These are phyloP conservation scores for Fusarium chaquense DNA, from an alignment of 2,329 filamentous ascomycete species.

Conservation along the genomic window DNA sequence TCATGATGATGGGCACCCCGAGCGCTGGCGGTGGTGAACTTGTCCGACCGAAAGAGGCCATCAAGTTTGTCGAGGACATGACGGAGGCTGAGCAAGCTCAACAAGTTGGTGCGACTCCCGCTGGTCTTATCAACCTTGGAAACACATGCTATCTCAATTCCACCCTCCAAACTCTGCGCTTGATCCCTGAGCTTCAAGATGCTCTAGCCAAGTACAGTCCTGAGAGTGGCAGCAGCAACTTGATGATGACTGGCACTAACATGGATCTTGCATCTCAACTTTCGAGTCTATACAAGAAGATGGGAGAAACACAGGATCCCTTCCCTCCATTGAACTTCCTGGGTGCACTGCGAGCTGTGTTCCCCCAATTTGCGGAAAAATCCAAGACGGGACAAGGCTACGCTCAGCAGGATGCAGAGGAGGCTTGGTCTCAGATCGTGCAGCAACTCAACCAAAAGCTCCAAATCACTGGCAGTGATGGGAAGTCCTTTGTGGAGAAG, in stretches of 20 bases:
- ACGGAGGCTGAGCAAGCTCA: constrained; percentile 90
- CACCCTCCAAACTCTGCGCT: constrained; percentile 88
- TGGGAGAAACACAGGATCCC: constrained; percentile 90
- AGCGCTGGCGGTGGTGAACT: constrained; percentile 72
- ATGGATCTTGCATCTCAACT: constrained; percentile 82
- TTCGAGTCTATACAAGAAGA: constrained; percentile 85
- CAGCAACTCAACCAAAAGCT: constrained; percentile 84
- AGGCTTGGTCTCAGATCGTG: constrained; percentile 97
- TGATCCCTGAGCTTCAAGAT: constrained; percentile 90
- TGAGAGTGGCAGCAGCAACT: constrained; percentile 57
- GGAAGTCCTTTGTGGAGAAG: constrained; percentile 84
- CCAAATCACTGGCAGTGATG: constrained; percentile 68
- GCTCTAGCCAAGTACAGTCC: constrained; percentile 72
- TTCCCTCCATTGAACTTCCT: constrained; percentile 87
- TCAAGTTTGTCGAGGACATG: constrained; percentile 98
- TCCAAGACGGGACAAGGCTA: constrained; percentile 85
- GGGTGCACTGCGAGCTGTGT: constrained; percentile 79
- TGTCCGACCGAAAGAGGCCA: constrained; percentile 79
- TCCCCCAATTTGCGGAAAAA: constrained; percentile 93
- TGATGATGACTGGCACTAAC: constrained; percentile 51
- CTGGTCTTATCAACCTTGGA: constrained; percentile 90
- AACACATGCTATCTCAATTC: constrained; percentile 99
- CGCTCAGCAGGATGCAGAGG: constrained; percentile 98
- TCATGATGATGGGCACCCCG: constrained; percentile 98
- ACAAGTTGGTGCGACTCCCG: constrained; percentile 84